These are phyloP conservation scores for Allium sativum DNA, from an alignment of 106 monocot genomes.

Conservation along the genomic window DNA sequence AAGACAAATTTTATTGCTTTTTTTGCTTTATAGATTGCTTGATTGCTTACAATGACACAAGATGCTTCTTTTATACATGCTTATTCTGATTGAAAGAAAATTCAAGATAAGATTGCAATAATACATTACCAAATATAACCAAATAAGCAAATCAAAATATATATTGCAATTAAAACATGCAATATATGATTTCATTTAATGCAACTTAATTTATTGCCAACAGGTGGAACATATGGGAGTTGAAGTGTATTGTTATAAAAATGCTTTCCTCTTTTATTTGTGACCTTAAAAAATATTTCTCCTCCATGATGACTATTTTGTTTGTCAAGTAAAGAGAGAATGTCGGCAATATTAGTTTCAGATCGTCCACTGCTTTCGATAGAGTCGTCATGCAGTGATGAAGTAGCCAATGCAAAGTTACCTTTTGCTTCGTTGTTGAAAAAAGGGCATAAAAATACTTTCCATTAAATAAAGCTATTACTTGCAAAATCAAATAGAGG, in stretches of 20 bases:
- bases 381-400: conserved; percentile 76
- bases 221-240: conserved; percentile 45
- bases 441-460: background rate
- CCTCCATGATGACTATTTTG: conserved; percentile 36
- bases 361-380: conserved; percentile 76
- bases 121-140: too few relatives aligned
- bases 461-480: background rate
- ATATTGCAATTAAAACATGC: too few relatives aligned
- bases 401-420: conserved; percentile 64
- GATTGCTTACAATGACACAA: too few relatives aligned
- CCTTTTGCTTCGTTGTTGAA: conserved; percentile 70
- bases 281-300: conserved; percentile 28
- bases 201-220: too few relatives aligned
- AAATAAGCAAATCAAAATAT: too few relatives aligned
- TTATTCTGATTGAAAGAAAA: too few relatives aligned
- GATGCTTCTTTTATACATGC: too few relatives aligned
- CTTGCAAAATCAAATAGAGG: background rate
- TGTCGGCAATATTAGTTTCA: conserved; percentile 82
- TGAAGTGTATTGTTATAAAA: conserved; percentile 25
- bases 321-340: conserved; percentile 63
- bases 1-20: too few relatives aligned
- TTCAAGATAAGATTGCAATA: too few relatives aligned
- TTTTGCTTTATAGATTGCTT: too few relatives aligned
- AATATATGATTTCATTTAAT: too few relatives aligned
- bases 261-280: conserved; percentile 33